Base-by-base conservation (phyloP, 2,329 filamentous ascomycete genomes). In the Cladorrhinum sp. region DNA sequence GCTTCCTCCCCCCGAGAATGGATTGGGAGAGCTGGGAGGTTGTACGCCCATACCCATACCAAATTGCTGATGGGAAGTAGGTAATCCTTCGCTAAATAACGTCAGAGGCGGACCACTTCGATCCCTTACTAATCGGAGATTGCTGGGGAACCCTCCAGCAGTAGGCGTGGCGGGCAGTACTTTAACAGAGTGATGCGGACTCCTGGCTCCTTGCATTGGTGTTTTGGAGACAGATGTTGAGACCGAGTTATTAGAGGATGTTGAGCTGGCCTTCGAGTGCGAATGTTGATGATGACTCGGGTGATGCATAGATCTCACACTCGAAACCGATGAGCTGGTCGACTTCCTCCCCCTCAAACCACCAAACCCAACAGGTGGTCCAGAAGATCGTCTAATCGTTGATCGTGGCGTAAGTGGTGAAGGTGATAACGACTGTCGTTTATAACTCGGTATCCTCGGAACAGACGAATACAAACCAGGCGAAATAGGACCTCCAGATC, bases 231-330 rank as follows among this genome's bases (percentile, higher is more conserved):
- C 83, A 3, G 84, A 81, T 2, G 85, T 85, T 0, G 88, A 87
- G 3, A 89, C 86, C 0, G 89, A 88, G 22, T 86, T 88, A 62
- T 88, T 89, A 4, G 90, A 96, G 49, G 92, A 96, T 1, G 92
- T 95, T 0, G 92, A 97, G 0, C 91, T 96, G 0, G 95, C 92
- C 75, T 98, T 98, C 22, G 92, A 96, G 73, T 97, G 93, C 1
- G 89, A 88, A 72, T 95, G 90, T 57, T 89, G 87, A 65, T 92
- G 89, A 58, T 89, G 87, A 65, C 91, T 88, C 3, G 68, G 53
- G 66, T 93, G 91, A 69, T 93, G 92, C 71, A 98, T 92, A 50
- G 90, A 96, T 61, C 95, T 88, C 60, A 99, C 88, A 0, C 92
- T 96, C 0, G 92, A 97, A 16, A 99, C 87, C 0, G 93, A 98